phyloP scores from a whole-genome alignment of 805 yeast species.

The Hemisphaericaspora nanyangensis region DNA sequence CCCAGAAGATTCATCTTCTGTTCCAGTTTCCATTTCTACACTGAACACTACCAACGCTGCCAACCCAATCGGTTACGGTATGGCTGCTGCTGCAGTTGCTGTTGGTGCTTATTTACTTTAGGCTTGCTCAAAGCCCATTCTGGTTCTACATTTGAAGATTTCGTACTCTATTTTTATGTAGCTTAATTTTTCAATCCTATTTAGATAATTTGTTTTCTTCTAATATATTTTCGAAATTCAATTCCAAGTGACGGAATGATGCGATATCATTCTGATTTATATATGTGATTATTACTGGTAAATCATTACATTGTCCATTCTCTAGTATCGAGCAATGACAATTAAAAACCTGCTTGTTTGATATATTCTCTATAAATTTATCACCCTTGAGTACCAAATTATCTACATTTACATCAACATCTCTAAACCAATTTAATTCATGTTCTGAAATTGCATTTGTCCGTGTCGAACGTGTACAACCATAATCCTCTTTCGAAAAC shows the following conservation, averaged over 20 bases:
- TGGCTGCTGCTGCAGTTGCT: slow-evolving; percentile 6
- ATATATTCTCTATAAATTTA: slow-evolving; percentile 4
- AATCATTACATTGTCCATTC: slow-evolving; percentile 1
- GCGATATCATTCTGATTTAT: slow-evolving; percentile 9
- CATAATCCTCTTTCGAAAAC: slow-evolving; percentile 1
- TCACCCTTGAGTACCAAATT: slow-evolving; percentile 2
- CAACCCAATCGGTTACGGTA: slow-evolving; percentile 6
- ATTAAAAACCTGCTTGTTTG: slow-evolving; percentile 4
- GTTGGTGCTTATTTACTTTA: slow-evolving; percentile 7
- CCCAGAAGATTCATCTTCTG: slow-evolving; percentile 1
- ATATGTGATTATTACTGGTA: slow-evolving; percentile 16
- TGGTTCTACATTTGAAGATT: too few species aligned
- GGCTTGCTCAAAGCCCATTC: too few species aligned
- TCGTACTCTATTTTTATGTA: too few species aligned
- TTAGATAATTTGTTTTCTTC: neutral
- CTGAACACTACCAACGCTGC: neutral
- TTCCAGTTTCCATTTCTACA: neutral
- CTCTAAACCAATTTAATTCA: slow-evolving; percentile 9
- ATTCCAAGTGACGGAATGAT: slow-evolving; percentile 4
- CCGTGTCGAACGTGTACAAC: neutral
- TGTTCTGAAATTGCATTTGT: slow-evolving; percentile 1
- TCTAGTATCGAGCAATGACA: slow-evolving; percentile 11
- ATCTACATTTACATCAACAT: slow-evolving; percentile 6
- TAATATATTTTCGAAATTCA: slow-evolving; percentile 7
- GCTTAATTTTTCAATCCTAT: too few species aligned